phyloP scores from a whole-genome alignment of 2,329 filamentous ascomycete genomes.

The Botrytis sinoallii region DNA sequence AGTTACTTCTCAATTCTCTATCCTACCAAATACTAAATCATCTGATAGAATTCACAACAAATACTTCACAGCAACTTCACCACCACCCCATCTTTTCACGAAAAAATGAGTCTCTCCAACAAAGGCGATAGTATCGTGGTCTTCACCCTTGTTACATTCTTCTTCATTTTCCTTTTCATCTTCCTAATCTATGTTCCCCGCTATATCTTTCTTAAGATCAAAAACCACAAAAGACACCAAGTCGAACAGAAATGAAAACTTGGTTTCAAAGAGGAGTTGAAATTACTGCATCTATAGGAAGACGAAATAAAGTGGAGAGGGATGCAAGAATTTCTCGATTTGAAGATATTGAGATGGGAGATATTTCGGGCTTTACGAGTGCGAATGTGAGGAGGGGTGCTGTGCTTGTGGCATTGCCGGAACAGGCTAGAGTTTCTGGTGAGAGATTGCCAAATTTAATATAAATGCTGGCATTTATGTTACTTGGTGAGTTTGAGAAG shows the following conservation, averaged over 20 bases:
- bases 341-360: neutral
- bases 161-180: neutral
- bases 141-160: neutral
- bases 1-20: neutral
- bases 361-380: neutral
- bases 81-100: neutral
- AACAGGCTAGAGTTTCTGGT: neutral
- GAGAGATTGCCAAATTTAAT: neutral
- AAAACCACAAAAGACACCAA: neutral
- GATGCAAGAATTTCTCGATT: neutral
- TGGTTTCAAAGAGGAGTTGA: constrained; percentile 1
- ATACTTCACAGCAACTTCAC: neutral
- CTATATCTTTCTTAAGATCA: neutral
- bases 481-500: too few relatives aligned
- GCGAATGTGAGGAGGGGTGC: neutral
- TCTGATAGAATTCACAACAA: neutral
- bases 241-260: neutral
- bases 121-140: neutral
- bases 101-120: constrained; percentile 11
- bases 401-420: neutral
- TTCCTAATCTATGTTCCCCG: constrained; percentile 3
- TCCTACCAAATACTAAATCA: neutral
- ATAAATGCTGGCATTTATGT: neutral
- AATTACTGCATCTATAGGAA: neutral
- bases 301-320: neutral